These are phyloP conservation scores for Salvia miltiorrhiza DNA, from an alignment of 257 asterid genomes.

Conservation along the genomic window DNA sequence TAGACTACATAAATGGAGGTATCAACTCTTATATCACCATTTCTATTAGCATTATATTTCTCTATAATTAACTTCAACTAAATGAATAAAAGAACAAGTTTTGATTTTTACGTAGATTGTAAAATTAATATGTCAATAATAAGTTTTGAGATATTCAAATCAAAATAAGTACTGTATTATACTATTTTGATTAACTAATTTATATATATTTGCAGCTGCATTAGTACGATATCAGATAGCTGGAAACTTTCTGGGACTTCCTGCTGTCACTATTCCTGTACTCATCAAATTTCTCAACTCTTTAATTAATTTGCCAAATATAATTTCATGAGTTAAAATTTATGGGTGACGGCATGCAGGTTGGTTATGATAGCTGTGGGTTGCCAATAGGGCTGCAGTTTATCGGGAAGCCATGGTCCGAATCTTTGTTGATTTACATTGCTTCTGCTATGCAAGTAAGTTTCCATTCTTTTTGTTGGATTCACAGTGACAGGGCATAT, in stretches of 20 bases:
- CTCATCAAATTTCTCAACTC: neutral
- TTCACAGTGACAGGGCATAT: too few species aligned
- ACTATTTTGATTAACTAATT: too few species aligned
- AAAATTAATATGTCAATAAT: too few species aligned
- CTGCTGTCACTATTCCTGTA: slow-evolving; percentile 89
- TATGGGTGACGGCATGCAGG: slow-evolving; percentile 37
- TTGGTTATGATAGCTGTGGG: slow-evolving; percentile 70
- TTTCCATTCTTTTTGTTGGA: neutral
- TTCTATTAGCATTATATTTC: too few species aligned
- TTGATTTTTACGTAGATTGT: too few species aligned
- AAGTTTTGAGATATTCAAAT: too few species aligned
- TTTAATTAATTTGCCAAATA: too few species aligned
- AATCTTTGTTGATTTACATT: slow-evolving; percentile 61
- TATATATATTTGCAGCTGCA: slow-evolving; percentile 55
- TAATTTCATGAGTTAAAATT: neutral
- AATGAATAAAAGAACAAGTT: too few species aligned
- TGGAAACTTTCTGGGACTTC: slow-evolving; percentile 89
- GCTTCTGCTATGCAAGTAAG: slow-evolving; percentile 84
- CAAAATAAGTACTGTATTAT: too few species aligned
- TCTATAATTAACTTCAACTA: too few species aligned
- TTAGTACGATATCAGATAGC: slow-evolving; percentile 78
- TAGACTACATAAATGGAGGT: slow-evolving; percentile 97
- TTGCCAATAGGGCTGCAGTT: slow-evolving; percentile 91
- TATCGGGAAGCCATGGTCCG: slow-evolving; percentile 95
- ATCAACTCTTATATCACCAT: too few species aligned